Base-by-base conservation (phyloP, 1,139 yeast genomes). In the Nematodospora anomalae region DNA sequence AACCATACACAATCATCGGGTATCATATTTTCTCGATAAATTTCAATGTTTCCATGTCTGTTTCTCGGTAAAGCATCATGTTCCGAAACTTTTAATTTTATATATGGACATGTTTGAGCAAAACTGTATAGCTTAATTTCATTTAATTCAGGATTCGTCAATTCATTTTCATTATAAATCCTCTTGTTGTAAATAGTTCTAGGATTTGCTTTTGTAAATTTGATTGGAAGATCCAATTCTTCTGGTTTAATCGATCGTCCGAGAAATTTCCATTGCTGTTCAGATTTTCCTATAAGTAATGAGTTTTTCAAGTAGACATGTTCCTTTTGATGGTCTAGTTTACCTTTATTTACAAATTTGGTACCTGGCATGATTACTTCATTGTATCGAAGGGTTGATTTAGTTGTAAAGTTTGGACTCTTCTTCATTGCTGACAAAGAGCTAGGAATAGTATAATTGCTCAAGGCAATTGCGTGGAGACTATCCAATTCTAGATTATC, bases 221-320 rank as follows among this genome's bases (percentile, higher is more conserved):
- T 64, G 4, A 63, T 45, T 2, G 59, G 61, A 1, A 33, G 34
- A 1, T 41, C 39, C 1, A 47, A n/a, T 34, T 60, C 51, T 0
- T 41, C 49, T 4, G 55, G 53, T 22, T 39, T 44, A 7, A 66
- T 45, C 5, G 70, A 62, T 31, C 73, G 45, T 1, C 71, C 73
- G 15, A 63, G 42, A 37, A 64, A 57, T 40, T 62, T 65, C 73
- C 73, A 67, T 35, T 64, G 71, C 15, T 57, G 59, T 35, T 55
- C 61, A 0, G 72, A 64, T 43, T 61, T 66, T 2, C 70, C 71
- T 3, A 56, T 56, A 6, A 55, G 30, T 2, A 65, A 42, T 7
- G 50, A 37, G 28, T 54, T 50, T 34, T 58, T 55, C 33, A 57
- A 58, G 42, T 47, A 66, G 0, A 66, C 53, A 1, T 50, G 44